Evolutionary conservation across 257 asterid species (phyloP).

Genomic region (Nicotiana paniculata): DNA sequence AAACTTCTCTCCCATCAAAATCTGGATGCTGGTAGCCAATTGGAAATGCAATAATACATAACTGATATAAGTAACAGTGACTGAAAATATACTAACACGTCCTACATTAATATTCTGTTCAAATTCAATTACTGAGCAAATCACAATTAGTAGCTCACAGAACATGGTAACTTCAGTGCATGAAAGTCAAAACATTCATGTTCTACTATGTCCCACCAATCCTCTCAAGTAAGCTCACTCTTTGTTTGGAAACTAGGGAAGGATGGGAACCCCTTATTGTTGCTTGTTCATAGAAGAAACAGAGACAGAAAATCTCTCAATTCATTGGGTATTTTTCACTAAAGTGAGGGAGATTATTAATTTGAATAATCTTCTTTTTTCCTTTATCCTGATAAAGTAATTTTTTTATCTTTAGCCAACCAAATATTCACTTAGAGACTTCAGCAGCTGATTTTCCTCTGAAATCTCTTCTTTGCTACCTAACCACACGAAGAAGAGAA

Average conservation of each 20-base stretch:
- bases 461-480: background rate
- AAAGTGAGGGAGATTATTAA: background rate
- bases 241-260: background rate
- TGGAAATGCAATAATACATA: background rate
- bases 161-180: background rate
- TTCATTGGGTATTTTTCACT: background rate
- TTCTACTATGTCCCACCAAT: background rate
- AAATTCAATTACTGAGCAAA: background rate
- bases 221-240: background rate
- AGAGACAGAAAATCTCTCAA: background rate
- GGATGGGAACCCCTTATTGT: background rate
- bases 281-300: background rate
- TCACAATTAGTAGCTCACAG: background rate
- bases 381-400: background rate
- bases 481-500: background rate
- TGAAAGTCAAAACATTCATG: background rate
- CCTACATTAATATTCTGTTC: background rate
- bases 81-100: background rate
- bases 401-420: no score
- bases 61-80: background rate
- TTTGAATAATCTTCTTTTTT: background rate
- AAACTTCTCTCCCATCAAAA: slow-evolving; percentile 40
- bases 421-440: background rate
- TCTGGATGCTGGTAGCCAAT: slow-evolving; percentile 40
- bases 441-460: background rate